Conservation (phyloP, 2,329 filamentous ascomycete species). For the Sarocladium brachiariae region DNA sequence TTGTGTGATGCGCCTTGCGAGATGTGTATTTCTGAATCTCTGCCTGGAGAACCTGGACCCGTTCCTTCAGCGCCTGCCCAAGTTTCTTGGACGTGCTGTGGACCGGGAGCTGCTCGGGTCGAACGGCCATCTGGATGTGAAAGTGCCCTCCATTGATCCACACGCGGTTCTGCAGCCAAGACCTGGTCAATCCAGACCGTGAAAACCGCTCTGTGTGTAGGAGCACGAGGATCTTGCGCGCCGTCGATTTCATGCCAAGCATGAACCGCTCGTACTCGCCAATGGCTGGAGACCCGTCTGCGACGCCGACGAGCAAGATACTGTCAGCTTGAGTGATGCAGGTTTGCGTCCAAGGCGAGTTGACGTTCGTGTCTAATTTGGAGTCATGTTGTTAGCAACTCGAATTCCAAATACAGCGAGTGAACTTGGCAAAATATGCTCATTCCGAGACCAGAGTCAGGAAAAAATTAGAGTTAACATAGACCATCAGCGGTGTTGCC, state of each 20-base stretch:
- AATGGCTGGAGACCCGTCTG: conserved; percentile 81
- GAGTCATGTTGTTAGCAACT: conserved; percentile 9
- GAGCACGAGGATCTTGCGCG: conserved; percentile 84
- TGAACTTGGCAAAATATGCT: too few relatives aligned
- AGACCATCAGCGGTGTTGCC: conserved; percentile 48
- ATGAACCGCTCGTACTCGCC: conserved; percentile 97
- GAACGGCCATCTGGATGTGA: conserved; percentile 92
- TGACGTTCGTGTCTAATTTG: conserved; percentile 80
- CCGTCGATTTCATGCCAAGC: conserved; percentile 94
- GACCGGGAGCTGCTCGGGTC: conserved; percentile 66
- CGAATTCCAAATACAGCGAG: conserved; percentile 11
- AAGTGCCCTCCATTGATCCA: conserved; percentile 99
- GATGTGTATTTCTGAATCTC: conserved; percentile 99
- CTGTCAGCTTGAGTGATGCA: conserved; percentile 97
- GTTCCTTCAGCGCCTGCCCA: conserved; percentile 79
- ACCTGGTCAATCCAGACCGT: conserved; percentile 72
- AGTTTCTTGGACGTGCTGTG: conserved; percentile 71
- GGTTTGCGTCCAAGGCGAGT: conserved; percentile 96
- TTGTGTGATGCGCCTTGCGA: conserved; percentile 75
- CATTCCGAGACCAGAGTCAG: conserved; percentile 34
- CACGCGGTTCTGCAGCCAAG: conserved; percentile 85
- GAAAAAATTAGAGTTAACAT: conserved; percentile 63
- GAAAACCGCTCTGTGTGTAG: conserved; percentile 87
- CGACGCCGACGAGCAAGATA: conserved; percentile 85
- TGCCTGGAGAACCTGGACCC: conserved; percentile 89